phyloP scores from a whole-genome alignment of 306 rosid species.

The Prunus campanulata region DNA sequence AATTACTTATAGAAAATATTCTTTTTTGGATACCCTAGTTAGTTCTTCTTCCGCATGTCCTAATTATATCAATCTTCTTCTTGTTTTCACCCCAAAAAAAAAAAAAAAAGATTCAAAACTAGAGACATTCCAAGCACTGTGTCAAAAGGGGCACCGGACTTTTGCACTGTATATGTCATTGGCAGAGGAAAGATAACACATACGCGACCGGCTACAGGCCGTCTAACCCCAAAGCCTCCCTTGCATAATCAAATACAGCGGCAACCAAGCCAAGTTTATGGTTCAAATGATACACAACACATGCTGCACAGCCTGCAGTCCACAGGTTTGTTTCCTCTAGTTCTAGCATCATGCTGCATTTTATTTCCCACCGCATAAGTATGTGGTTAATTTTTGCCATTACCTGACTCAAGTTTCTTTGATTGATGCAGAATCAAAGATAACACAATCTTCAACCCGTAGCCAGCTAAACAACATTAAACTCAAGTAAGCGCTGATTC shows the following conservation, averaged over 20 bases:
- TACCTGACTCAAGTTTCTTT: constrained; percentile 7
- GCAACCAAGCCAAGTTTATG: constrained; percentile 10
- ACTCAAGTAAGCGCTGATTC: constrained; percentile 45
- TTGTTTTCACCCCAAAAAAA: neutral
- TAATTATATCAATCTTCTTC: neutral
- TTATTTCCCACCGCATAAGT: neutral
- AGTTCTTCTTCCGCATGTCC: neutral
- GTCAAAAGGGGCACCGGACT: constrained; percentile 59
- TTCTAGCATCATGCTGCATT: neutral
- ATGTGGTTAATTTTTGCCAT: neutral
- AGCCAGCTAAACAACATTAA: constrained; percentile 27
- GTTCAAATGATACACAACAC: neutral
- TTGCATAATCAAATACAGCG: neutral
- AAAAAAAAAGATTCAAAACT: constrained; percentile 54
- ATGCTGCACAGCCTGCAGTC: constrained; percentile 13
- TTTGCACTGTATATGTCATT: constrained; percentile 67
- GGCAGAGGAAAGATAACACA: constrained; percentile 57
- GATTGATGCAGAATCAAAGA: constrained; percentile 38
- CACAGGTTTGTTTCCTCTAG: constrained; percentile 28
- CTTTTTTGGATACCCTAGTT: neutral
- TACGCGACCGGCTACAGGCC: constrained; percentile 35
- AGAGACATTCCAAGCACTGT: constrained; percentile 51
- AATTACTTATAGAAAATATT: neutral
- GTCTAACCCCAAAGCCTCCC: constrained; percentile 4
- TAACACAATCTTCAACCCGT: neutral